phyloP scores from a whole-genome alignment of 106 monocot species.

The Xerophyta viscosa region DNA sequence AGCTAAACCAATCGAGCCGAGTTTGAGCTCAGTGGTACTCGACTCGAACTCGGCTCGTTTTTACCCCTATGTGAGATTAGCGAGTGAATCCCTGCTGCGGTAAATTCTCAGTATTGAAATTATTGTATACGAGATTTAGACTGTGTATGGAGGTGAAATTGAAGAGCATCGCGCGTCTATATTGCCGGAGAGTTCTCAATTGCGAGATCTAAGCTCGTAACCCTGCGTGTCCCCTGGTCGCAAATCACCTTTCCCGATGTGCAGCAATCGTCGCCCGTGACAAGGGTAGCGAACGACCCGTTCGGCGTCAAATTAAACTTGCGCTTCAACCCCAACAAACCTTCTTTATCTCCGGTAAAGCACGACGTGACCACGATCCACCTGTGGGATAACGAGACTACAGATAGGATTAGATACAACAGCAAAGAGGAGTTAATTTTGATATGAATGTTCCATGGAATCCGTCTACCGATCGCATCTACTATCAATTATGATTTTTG shows the following conservation, averaged over 20 bases:
- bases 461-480: too few species aligned
- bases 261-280: neutral
- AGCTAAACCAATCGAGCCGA: too few species aligned
- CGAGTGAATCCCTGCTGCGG: neutral
- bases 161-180: neutral
- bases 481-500: too few species aligned
- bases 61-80: neutral
- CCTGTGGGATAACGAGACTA: too few species aligned
- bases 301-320: neutral
- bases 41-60: too few species aligned
- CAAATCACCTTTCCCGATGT: neutral
- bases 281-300: neutral
- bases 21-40: too few species aligned
- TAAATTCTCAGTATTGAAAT: neutral
- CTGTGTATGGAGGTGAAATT: neutral
- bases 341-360: neutral
- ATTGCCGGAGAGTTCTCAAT: neutral
- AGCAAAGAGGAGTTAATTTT: too few species aligned
- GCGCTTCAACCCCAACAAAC: neutral
- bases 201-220: neutral
- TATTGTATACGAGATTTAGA: neutral
- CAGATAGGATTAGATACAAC: too few species aligned
- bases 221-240: neutral
- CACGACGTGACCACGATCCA: too few species aligned
- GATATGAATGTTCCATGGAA: too few species aligned